These are phyloP conservation scores for Echinosophora koreensis DNA, from an alignment of 306 rosid species.

Conservation along the genomic window DNA sequence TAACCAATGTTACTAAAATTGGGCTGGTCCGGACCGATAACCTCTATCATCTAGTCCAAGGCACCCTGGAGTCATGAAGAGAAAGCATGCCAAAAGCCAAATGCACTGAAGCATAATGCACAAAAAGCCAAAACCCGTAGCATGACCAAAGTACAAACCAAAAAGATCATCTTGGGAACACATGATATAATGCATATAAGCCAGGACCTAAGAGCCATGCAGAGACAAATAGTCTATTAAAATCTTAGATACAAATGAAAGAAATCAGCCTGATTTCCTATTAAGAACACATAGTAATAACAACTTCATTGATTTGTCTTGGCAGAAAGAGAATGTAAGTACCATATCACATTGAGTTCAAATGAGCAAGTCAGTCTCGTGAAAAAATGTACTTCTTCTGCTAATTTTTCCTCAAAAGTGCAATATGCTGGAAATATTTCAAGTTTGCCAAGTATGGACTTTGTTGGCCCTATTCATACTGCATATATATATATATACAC, in stretches of 20 bases:
- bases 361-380: constrained; percentile 65
- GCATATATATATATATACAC: no score
- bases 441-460: constrained; percentile 55
- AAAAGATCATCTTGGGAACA: no score
- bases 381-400: constrained; percentile 73
- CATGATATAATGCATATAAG: no score
- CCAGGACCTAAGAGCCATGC: constrained; percentile 58
- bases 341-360: constrained; percentile 55
- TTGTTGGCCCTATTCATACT: constrained; percentile 55
- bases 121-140: no score
- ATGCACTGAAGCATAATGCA: no score
- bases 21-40: no score
- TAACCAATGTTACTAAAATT: no score
- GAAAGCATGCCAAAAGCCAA: no score
- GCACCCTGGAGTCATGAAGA: no score
- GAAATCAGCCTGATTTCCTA: constrained; percentile 61
- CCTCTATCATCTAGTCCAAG: no score
- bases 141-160: no score
- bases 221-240: constrained; percentile 64
- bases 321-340: constrained; percentile 60
- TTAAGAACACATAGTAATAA: constrained; percentile 52
- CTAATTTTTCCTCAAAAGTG: constrained; percentile 67
- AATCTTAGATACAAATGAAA: constrained; percentile 68
- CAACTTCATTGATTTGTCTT: constrained; percentile 47
- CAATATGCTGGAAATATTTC: constrained; percentile 61